Evolutionary conservation across 441 rosid genomes (phyloP), one percentile per base, ranked within the genome.

Genomic region (Adansonia gregorii): DNA sequence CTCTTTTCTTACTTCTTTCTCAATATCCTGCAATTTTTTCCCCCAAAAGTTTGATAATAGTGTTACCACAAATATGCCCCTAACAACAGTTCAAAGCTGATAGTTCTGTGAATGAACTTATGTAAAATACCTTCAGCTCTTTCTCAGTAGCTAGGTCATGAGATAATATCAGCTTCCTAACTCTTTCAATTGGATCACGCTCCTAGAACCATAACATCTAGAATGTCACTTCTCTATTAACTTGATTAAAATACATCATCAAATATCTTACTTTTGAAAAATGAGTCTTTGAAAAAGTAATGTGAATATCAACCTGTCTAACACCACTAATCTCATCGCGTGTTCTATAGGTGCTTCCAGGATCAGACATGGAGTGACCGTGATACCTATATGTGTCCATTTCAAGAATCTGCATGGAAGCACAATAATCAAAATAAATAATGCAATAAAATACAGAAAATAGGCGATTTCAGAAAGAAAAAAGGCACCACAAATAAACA

Each of bases 361-460:
- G 98, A 82, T 96, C 99, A 85, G 99, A 95, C 98, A 95, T 95
- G 35, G 99, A 95, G 87, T 94, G 99, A 64, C 99, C 98, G 19
- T 92, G 99, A 84, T 94, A 96, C 83, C 98, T 91, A 79, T 96
- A 96, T 27, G 99, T 95, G 83, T 95, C 99, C 98, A 95, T 95
- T 85, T 95, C 99, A 78, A 95, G 95, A 73, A 94, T 94, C 97
- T 95, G 86, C 79, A 82, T 72, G 12, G 22, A 76, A 59, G 72
- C 72, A 86, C 48, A 84, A 67, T 60, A 76, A 64, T 17, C 78
- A 35, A 22, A 41, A 74, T 72, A 74, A 24, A 69, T 67, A 12
- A 51, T 22, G 31, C 45, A 51, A 67, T 15, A 56, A n/a, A 63
- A 67, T 10, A 19, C 11, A 45, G 55, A 6, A 55, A 68, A 70